Base-by-base conservation (phyloP, 495 filamentous ascomycete genomes). In the Polyplosphaeria fusca region DNA sequence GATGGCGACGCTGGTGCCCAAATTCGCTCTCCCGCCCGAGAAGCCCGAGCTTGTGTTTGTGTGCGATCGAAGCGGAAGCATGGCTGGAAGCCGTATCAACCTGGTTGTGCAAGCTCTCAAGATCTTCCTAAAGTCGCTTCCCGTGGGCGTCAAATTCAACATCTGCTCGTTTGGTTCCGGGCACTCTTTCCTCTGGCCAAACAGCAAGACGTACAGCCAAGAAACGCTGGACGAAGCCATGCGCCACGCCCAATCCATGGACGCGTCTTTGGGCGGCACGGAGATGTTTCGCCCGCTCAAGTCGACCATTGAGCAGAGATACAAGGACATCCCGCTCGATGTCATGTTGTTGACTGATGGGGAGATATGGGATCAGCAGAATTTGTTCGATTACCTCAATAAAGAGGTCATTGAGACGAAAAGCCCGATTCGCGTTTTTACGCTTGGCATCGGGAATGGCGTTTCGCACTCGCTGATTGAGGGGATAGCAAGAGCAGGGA, bases 341-440 rank as follows among this genome's bases (percentile, higher is more conserved):
- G 74, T 87, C 1, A 78, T 90, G 49, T 57, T 89, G 20, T 68
- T 88, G 27, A 89, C 86, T 0, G 86, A 89, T 65, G 86, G 86
- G n/a, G 72, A 87, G 61, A 81, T 86, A 22, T 87, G 79, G 77
- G 20, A 78, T 4, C 80, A 84, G 52, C 49, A 78, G 0, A 4
- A n/a, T 0, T 56, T 89, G 1, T 85, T 87, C 60, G 11, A 48
- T 9, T 79, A 82, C 62, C 62, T 86, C 26, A 78, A 79, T 55
- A 42, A 71, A n/a, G 53, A 79, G 46, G 69, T 85, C 5, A 53
- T 62, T 5, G 56, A 73, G 32, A 72, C 67, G 35, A 71, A 79
- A n/a, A 74, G 74, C 4, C 71, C 72, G 5, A 75, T 83, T 18
- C 76, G 86, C 0, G 76, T 88, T 37, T 88, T 88, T 52, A 76